A percentile compares a stretch with the other conserved stretches of the same genome.
Evolutionary conservation across 345 rosid species (phyloP).

Genomic region (Turnera subulata): DNA sequence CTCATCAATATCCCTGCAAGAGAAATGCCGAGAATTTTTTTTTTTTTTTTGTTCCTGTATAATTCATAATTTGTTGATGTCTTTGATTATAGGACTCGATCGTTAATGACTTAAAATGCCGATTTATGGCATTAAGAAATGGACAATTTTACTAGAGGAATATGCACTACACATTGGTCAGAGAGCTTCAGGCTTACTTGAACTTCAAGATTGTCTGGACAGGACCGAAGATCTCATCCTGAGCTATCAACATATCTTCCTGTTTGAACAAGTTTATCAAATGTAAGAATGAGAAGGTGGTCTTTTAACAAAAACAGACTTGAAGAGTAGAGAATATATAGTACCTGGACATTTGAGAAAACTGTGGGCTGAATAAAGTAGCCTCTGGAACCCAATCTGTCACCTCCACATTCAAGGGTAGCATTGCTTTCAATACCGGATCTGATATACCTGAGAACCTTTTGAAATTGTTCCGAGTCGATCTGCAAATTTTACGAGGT

Average conservation of each 20-base stretch:
- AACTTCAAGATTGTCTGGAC: constrained; percentile 85
- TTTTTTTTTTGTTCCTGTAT: too few species aligned
- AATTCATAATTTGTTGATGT: too few species aligned
- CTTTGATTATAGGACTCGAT: too few species aligned
- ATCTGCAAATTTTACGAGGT: constrained; percentile 35
- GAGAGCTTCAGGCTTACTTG: constrained; percentile 45
- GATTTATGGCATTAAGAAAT: too few species aligned
- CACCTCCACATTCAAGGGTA: constrained; percentile 89
- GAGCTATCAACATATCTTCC: constrained; percentile 92
- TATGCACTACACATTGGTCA: background rate
- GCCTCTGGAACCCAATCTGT: constrained; percentile 60
- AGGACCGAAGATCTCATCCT: constrained; percentile 91
- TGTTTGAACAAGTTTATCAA: constrained; percentile 16
- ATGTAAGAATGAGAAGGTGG: background rate
- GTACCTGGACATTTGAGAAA: constrained; percentile 82
- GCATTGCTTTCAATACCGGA: constrained; percentile 77
- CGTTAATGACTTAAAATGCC: too few species aligned
- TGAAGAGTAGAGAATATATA: background rate
- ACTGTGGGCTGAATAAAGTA: constrained; percentile 89
- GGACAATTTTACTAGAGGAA: too few species aligned
- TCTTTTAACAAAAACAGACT: background rate
- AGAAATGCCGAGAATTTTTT: background rate
- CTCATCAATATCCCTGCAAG: constrained; percentile 62
- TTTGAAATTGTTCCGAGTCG: constrained; percentile 65
- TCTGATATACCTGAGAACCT: constrained; percentile 68